These are phyloP conservation scores for Centrapalus pauciflorus DNA, from an alignment of 129 eudicot species.

Conservation along the genomic window DNA sequence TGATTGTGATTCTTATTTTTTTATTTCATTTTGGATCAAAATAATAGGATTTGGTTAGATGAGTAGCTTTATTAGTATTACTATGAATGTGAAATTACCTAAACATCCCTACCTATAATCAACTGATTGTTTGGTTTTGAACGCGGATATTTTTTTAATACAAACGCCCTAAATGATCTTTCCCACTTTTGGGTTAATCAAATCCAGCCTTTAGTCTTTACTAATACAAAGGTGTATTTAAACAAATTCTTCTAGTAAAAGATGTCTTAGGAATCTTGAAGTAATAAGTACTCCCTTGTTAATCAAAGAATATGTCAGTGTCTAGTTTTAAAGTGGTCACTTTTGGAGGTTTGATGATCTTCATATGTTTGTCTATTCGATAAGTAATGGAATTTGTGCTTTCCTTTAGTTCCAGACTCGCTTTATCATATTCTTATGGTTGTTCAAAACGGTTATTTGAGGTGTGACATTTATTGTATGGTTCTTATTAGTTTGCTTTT, in stretches of 20 bases:
- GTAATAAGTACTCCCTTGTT: neutral
- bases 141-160: no score
- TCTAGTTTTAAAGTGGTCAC: neutral
- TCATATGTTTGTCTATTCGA: neutral
- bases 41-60: neutral
- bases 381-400: conserved; percentile 11
- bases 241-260: neutral
- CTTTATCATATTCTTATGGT: conserved; percentile 10
- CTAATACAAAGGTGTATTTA: neutral
- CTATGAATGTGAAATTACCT: neutral
- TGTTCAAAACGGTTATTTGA: neutral
- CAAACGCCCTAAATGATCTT: neutral
- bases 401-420: conserved; percentile 3
- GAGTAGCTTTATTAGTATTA: neutral
- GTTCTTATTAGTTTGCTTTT: conserved; percentile 2
- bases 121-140: neutral
- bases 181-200: neutral
- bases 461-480: conserved; percentile 3
- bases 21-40: neutral
- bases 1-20: neutral
- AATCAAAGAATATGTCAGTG: conserved; percentile 1
- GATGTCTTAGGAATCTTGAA: conserved; percentile 23
- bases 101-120: neutral
- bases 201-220: neutral
- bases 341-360: conserved; percentile 5